Base-by-base conservation (phyloP, 2,329 filamentous ascomycete genomes). In the Claviceps digitariae region DNA sequence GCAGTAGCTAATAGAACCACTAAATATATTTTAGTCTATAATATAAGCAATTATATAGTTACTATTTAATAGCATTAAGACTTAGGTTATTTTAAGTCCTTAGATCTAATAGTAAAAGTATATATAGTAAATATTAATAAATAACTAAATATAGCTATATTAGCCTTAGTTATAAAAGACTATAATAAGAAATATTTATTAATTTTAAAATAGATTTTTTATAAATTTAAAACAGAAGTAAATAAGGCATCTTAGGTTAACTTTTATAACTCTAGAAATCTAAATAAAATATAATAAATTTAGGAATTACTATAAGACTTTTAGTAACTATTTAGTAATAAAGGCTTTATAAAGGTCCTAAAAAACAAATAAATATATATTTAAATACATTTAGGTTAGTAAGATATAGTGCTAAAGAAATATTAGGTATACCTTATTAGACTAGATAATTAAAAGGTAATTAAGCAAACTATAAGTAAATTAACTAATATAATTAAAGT, bases 61-160 rank as follows among this genome's bases (percentile, higher is more conserved):
- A 10, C 21, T 9, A 12, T 34, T 34, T 3, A 21, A 8, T 21
- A 21, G 7, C 6, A 41, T 10, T 12, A 41, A 10, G 4, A 7
- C 9, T 9, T 41, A 21, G 3, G 9, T 2, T 12, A 21, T 1
- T 41, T 41, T 21, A 20, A 43, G 23, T 43, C 8, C 1, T 2
- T 43, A 13, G 7, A 43, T 43, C 7, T 21, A 21, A 8, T 12
- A 43, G 40, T 12, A 21, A 43, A 1, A 21, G 20, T 2, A 21
- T 43, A 5, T 21, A 12, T 43, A 3, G 23, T 43, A n/a, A 12
- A 43, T 12, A 21, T 23, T 12, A 12, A 5, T n/a, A n/a, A n/a
- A 6, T 6, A 8, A 1, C 17, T 2, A 2, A n/a, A 7, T 7
- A 0, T 6, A 17, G 27, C 9, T n/a, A n/a, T 15, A 38, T 7